Evolutionary conservation across 208 protist species (phyloP).

Genomic region (Trypanosoma mega): DNA sequence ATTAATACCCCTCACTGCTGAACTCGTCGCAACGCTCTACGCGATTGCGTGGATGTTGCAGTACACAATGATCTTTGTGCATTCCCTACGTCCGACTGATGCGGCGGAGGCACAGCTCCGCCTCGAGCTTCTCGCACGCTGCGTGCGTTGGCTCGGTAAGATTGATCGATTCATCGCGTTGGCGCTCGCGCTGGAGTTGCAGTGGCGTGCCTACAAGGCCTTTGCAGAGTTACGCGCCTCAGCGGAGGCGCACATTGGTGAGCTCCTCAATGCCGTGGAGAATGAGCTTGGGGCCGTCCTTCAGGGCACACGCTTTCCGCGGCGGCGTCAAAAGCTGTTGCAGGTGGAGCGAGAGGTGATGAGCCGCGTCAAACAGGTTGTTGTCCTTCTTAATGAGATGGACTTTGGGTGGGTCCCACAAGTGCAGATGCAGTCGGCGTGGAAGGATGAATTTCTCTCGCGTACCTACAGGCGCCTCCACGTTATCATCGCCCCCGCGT

Average conservation of each 20-base stretch:
- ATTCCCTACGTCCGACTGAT: constrained; percentile 36
- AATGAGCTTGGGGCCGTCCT: constrained; percentile 40
- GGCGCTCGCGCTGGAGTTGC: constrained; percentile 57
- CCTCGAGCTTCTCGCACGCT: constrained; percentile 62
- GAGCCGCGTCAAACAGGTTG: constrained; percentile 48
- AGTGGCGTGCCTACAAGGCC: constrained; percentile 66
- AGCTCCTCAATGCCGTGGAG: constrained; percentile 59
- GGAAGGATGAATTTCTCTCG: constrained; percentile 74
- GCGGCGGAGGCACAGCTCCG: constrained; percentile 61
- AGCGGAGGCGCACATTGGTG: constrained; percentile 44
- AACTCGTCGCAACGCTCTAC: constrained; percentile 46
- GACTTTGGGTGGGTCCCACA: constrained; percentile 77
- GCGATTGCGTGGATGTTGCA: constrained; percentile 82
- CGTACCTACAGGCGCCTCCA: constrained; percentile 63
- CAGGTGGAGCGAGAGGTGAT: constrained; percentile 47
- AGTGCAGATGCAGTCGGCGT: constrained; percentile 62
- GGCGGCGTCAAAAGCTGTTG: constrained; percentile 49
- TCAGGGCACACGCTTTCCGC: constrained; percentile 36
- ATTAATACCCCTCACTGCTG: constrained; percentile 43
- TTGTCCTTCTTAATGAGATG: constrained; percentile 76
- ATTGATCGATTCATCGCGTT: constrained; percentile 74
- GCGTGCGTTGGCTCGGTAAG: constrained; percentile 66
- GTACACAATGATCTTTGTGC: constrained; percentile 83
- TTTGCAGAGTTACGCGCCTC: constrained; percentile 41
- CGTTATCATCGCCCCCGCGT: constrained; percentile 46